A percentile compares a stretch with the other conserved stretches of the same genome.
Evolutionary conservation across 2,329 filamentous ascomycete species (phyloP).

Genomic region (Periconia macrospinosa): DNA sequence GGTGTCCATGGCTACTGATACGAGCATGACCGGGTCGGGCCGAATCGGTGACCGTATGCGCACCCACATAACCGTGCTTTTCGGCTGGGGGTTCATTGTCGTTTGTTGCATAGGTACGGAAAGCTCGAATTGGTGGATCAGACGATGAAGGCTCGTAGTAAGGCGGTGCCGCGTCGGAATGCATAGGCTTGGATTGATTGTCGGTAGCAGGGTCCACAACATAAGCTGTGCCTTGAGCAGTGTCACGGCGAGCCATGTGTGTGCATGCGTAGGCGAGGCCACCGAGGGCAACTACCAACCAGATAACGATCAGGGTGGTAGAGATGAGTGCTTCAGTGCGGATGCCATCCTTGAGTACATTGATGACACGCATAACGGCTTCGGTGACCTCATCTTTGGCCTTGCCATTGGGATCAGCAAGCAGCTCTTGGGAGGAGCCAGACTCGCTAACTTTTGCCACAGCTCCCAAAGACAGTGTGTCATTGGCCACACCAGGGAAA

Average conservation of each 20-base stretch:
- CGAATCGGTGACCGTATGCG: conserved; percentile 46
- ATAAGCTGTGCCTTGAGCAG: conserved; percentile 58
- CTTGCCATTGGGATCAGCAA: conserved; percentile 72
- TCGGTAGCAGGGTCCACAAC: conserved; percentile 32
- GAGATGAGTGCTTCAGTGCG: conserved; percentile 80
- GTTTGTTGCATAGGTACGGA: conserved; percentile 45
- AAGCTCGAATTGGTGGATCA: conserved; percentile 48
- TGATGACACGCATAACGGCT: conserved; percentile 70
- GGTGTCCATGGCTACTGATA: conserved; percentile 49
- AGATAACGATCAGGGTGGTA: conserved; percentile 71
- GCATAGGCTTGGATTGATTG: conserved; percentile 18
- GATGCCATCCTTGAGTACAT: conserved; percentile 68
- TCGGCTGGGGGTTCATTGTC: conserved; percentile 38
- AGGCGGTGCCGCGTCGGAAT: conserved; percentile 38
- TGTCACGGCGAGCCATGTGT: conserved; percentile 64
- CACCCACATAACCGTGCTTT: conserved; percentile 48
- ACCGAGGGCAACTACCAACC: conserved; percentile 74
- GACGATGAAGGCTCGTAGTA: conserved; percentile 51
- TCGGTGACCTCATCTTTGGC: conserved; percentile 81
- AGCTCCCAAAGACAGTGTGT: conserved; percentile 83
- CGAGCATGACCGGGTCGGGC: conserved; percentile 48
- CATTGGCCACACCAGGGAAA: conserved; percentile 75
- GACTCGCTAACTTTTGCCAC: conserved; percentile 55
- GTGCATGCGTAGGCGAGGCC: conserved; percentile 69
- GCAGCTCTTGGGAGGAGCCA: conserved; percentile 67